Evolutionary conservation across 805 yeast species (phyloP), one percentile per base, ranked within the genome.

Genomic region (Monosporozyma aquatica): DNA sequence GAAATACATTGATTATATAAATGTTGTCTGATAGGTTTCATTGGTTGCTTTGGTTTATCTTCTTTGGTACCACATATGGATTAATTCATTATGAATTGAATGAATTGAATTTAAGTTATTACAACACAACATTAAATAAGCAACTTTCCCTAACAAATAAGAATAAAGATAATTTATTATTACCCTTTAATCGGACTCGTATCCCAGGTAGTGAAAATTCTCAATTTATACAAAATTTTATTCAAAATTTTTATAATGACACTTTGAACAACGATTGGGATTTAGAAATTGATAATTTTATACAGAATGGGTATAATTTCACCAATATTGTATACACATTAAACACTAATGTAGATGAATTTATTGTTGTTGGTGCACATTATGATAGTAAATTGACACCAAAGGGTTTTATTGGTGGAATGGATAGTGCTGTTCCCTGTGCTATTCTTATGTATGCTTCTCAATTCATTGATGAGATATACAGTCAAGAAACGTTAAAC

Each of bases 381-480:
- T 76, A 74, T 48, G 82, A 76, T 51, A 67, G 78, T 1, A 43
- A 60, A 11, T 41, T 60, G 8, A 53, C 54, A 6, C 79, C 80
- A 2, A 61, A 58, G n/a, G 80, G 79, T 5, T 76, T 77, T 43
- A 58, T 75, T 25, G 82, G 82, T 6, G 82, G 80, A 1, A 72
- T 67, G 23, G 82, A 77, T 51, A 71, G 78, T 43, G 80, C 79
- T 3, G 75, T 70, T 1, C 74, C 82, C 1, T 75, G 80, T 53
- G 76, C 75, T 0, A 58, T 77, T 17, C 49, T 76, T 30, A 47
- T 76, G 46, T 72, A 71, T 46, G 49, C 71, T 2, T 71, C 78
- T 5, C 54, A 61, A 37, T 54, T 53, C 36, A 26, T 61, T 5
- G 60, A 56, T 37, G 28, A 39, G 18, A n/a, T 53, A 2, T 43